Evolutionary conservation across 225 moss, liverwort and hornwort genomes (phyloP).

Genomic region (Marchantia polymorpha): DNA sequence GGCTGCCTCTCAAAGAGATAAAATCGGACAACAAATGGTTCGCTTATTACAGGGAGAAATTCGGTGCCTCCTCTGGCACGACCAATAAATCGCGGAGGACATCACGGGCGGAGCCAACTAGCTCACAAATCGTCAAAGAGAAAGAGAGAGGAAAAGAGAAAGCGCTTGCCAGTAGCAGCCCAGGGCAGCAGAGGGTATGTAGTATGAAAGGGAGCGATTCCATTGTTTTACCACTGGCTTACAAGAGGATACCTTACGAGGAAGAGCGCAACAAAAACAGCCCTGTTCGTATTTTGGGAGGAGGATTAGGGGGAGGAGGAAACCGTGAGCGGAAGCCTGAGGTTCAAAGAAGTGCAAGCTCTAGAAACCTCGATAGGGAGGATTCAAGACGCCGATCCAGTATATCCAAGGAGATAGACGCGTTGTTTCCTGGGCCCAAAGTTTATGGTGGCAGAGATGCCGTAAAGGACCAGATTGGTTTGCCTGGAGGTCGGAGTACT

Average conservation of each 20-base stretch:
- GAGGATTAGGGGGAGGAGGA: conserved; percentile 27
- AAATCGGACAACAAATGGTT: conserved; percentile 40
- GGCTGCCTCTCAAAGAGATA: conserved; percentile 23
- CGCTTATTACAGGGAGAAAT: conserved; percentile 38
- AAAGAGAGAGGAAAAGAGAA: conserved; percentile 12
- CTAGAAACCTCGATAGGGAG: conserved; percentile 26
- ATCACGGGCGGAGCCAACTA: neutral
- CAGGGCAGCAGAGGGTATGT: conserved; percentile 36
- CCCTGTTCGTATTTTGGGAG: conserved; percentile 32
- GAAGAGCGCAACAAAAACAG: conserved; percentile 35
- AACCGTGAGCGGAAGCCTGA: conserved; percentile 30
- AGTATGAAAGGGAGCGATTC: conserved; percentile 58
- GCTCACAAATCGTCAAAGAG: conserved; percentile 11
- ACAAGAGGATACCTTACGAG: conserved; percentile 29
- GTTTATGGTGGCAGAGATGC: conserved; percentile 17
- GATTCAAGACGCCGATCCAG: conserved; percentile 16
- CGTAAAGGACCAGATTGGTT: conserved; percentile 17
- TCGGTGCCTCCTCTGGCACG: conserved; percentile 16
- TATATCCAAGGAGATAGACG: conserved; percentile 24
- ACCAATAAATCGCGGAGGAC: conserved; percentile 11
- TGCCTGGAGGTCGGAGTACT: conserved; percentile 11
- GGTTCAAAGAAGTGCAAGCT: conserved; percentile 29
- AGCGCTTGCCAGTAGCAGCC: conserved; percentile 14
- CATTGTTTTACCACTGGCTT: conserved; percentile 40
- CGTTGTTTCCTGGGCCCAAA: conserved; percentile 11